Evolutionary conservation across 169 alveolate species (phyloP).

Genomic region (Cryptosporidium xiaoi): DNA sequence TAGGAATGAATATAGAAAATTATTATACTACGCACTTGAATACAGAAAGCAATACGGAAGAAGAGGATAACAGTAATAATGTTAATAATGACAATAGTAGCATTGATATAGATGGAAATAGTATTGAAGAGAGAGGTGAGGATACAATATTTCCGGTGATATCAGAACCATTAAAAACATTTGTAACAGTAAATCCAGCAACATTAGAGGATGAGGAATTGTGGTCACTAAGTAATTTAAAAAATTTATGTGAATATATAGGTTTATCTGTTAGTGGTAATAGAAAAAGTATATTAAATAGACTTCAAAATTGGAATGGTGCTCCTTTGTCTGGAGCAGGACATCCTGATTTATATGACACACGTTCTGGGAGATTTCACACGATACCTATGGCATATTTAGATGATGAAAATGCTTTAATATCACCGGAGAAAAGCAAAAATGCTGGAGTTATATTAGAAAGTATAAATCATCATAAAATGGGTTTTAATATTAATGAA

Average conservation of each 20-base stretch:
- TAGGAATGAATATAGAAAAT: conserved; percentile 23
- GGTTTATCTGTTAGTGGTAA: conserved; percentile 58
- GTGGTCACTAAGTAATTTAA: conserved; percentile 48
- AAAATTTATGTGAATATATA: conserved; percentile 40
- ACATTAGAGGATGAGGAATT: conserved; percentile 72
- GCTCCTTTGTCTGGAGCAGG: conserved; percentile 75
- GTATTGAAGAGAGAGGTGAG: not conserved
- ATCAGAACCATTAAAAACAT: conserved; percentile 54
- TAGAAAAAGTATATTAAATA: conserved; percentile 45
- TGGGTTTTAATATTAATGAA: conserved; percentile 2
- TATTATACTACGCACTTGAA: not conserved
- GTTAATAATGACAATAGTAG: not conserved
- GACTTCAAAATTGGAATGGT: conserved; percentile 71
- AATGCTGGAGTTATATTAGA: not conserved
- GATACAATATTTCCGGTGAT: conserved; percentile 45
- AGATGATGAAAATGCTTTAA: not conserved
- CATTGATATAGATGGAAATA: conserved; percentile 2
- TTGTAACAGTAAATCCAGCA: conserved; percentile 65
- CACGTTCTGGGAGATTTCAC: conserved; percentile 69
- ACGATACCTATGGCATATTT: conserved; percentile 64
- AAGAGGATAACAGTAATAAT: conserved; percentile 8
- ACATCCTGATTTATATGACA: conserved; percentile 56
- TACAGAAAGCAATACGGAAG: conserved; percentile 11
- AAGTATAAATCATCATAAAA: not conserved
- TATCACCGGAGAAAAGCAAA: not conserved